phyloP scores from a whole-genome alignment of 129 eudicot species.

The Escallonia rubra region DNA sequence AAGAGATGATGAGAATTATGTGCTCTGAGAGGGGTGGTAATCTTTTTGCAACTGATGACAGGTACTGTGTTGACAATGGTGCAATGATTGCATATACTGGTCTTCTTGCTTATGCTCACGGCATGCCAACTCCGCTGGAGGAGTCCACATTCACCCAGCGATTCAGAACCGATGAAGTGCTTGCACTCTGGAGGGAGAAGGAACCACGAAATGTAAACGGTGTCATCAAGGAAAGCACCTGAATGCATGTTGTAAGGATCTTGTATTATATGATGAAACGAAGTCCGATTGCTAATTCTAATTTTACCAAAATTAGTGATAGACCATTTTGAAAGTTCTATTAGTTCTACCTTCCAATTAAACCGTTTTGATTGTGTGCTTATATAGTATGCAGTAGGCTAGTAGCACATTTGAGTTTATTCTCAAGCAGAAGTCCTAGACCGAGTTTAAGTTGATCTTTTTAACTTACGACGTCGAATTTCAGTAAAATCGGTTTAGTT shows the following conservation, averaged over 20 bases:
- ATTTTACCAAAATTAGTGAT: too few relatives aligned
- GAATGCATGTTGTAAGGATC: not conserved
- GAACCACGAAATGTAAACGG: conserved; percentile 17
- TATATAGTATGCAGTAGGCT: too few relatives aligned
- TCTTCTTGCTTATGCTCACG: conserved; percentile 76
- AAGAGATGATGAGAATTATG: conserved; percentile 92
- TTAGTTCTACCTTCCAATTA: too few relatives aligned
- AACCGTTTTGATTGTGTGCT: too few relatives aligned
- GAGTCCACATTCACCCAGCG: conserved; percentile 92
- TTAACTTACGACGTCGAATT: too few relatives aligned
- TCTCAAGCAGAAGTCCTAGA: too few relatives aligned
- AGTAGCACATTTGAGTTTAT: too few relatives aligned
- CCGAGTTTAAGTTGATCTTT: too few relatives aligned
- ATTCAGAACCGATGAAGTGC: conserved; percentile 95
- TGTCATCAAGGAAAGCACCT: conserved; percentile 2
- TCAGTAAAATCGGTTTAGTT: too few relatives aligned
- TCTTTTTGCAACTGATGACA: conserved; percentile 82
- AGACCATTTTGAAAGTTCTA: too few relatives aligned
- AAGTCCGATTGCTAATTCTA: too few relatives aligned
- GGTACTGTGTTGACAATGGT: conserved; percentile 89
- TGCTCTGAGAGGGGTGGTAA: conserved; percentile 91
- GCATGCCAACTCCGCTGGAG: conserved; percentile 62
- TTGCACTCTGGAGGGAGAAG: conserved; percentile 81
- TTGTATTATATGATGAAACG: too few relatives aligned
- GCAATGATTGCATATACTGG: conserved; percentile 99